Evolutionary conservation across 2,329 filamentous ascomycete species (phyloP), one percentile per base, ranked within the genome.

Genomic region (Triangularia verruculosa): DNA sequence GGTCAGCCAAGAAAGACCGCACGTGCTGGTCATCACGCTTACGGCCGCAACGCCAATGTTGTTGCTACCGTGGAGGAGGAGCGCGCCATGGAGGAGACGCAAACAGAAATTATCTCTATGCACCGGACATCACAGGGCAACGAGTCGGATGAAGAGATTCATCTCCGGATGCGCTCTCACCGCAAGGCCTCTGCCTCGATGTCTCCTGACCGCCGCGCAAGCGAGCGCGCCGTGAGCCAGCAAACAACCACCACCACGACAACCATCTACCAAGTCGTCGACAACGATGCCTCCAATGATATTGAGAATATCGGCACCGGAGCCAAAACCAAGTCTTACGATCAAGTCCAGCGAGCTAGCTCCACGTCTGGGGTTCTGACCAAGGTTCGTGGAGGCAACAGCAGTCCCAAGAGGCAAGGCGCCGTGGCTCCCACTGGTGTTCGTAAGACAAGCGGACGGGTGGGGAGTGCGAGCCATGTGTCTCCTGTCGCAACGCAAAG

Each of bases 1-100:
- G 95, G 95, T 2, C 95, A 99, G 75, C 95, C 95, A 27, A 88
- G 95, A 66, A 98, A 99, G 82, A 90, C 90, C 15, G 89, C 67
- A 27, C 69, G 88, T 68, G 62, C 43, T 64, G 92, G 93, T 71
- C 86, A 89, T 25, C 86, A 93, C 74, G 87, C 89, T 11, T 91
- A 93, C 76, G 62, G 67, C 51, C 72, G 74, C 78, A 86, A 59
- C 83, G 88, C 62, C 83, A 82, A 24, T 76, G 81, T 68, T 74
- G 77, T 78, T 24, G 75, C 76, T 7, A 74, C 76, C 2, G 74
- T 75, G 7, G 71, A 75, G 1, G 79, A 80, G 61, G 85, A 85
- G 66, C 79, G 80, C 60, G 78, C 80, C 30, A 74, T 84, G 69
- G 78, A 83, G 72, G 75, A 85, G 72, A 60, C 61, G 13, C 83